A percentile compares a stretch with the other conserved stretches of the same genome.
Evolutionary conservation across 2,329 filamentous ascomycete species (phyloP).

Genomic region (Ascosphaera pollenicola): DNA sequence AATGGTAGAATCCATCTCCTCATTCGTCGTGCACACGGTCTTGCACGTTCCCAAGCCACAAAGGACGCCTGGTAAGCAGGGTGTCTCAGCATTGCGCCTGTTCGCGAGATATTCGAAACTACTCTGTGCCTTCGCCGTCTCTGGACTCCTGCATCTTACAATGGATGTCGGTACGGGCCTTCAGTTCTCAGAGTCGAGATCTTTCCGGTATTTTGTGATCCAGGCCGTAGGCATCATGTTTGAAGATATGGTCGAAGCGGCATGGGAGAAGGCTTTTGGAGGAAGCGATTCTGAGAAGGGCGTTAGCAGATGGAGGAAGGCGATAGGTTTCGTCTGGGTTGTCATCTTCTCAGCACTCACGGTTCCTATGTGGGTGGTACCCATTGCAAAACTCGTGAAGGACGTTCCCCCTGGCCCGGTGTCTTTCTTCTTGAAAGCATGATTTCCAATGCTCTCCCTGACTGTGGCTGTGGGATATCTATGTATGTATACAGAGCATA

Average conservation of each 20-base stretch:
- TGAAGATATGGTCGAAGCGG: slow-evolving; percentile 2
- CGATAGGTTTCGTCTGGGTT: slow-evolving; percentile 4
- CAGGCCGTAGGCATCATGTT: slow-evolving; percentile 3
- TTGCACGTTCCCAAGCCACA: slow-evolving; percentile 1
- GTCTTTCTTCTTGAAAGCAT: neutral
- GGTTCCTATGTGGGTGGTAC: neutral
- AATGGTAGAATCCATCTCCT: neutral
- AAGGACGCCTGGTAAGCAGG: neutral
- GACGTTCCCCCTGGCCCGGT: neutral
- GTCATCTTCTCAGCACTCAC: slow-evolving; percentile 1
- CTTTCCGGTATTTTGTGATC: slow-evolving; percentile 2
- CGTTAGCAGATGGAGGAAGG: neutral
- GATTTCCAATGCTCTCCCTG: neutral
- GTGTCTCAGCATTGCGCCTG: neutral
- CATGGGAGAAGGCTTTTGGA: neutral
- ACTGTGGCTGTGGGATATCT: too few species aligned
- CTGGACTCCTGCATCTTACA: slow-evolving; percentile 3
- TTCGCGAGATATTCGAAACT: slow-evolving; percentile 2
- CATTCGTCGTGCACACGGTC: slow-evolving; percentile 1
- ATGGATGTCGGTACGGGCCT: slow-evolving; percentile 2
- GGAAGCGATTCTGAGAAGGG: neutral
- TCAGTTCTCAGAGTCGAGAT: slow-evolving; percentile 2
- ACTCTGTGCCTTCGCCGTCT: slow-evolving; percentile 2
- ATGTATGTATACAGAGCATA: too few species aligned
- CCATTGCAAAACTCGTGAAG: neutral